phyloP scores from a whole-genome alignment of 805 yeast species.

The Kazachstania viticola region DNA sequence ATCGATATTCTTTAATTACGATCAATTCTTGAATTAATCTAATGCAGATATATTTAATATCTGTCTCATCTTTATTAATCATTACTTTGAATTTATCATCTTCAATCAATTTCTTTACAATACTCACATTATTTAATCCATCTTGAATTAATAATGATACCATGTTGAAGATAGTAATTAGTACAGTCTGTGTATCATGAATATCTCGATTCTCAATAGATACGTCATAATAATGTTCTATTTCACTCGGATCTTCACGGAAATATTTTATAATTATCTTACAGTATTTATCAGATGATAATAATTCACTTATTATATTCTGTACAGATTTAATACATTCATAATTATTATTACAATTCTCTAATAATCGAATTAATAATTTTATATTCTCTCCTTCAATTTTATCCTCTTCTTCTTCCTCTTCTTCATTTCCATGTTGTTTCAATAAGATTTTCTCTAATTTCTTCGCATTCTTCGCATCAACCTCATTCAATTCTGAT shows the following conservation, averaged over 20 bases:
- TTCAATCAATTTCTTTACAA: conserved; percentile 13
- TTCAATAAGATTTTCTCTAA: conserved; percentile 19
- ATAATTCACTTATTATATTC: conserved; percentile 22
- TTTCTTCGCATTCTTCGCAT: conserved; percentile 39
- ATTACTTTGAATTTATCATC: conserved; percentile 15
- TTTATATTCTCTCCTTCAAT: conserved; percentile 9
- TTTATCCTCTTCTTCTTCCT: conserved; percentile 17
- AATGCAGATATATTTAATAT: conserved; percentile 23
- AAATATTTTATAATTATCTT: conserved; percentile 14
- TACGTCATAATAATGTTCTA: too few species aligned
- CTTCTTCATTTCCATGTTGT: conserved; percentile 25
- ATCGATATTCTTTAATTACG: conserved; percentile 18
- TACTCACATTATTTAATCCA: conserved; percentile 8
- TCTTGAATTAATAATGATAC: conserved; percentile 23
- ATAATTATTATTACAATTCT: conserved; percentile 9
- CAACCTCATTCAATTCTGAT: conserved; percentile 51
- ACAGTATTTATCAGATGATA: conserved; percentile 12
- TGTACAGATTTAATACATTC: conserved; percentile 23
- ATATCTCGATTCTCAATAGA: too few species aligned
- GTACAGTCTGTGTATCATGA: conserved; percentile 21
- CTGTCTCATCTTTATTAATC: conserved; percentile 19
- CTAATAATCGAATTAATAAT: conserved; percentile 21
- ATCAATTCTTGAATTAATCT: conserved; percentile 24
- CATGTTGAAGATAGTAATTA: conserved; percentile 23
- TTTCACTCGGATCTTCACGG: conserved; percentile 1